Conservation (phyloP, 208 protist genomes). For the Tritrichomonas musculus region DNA sequence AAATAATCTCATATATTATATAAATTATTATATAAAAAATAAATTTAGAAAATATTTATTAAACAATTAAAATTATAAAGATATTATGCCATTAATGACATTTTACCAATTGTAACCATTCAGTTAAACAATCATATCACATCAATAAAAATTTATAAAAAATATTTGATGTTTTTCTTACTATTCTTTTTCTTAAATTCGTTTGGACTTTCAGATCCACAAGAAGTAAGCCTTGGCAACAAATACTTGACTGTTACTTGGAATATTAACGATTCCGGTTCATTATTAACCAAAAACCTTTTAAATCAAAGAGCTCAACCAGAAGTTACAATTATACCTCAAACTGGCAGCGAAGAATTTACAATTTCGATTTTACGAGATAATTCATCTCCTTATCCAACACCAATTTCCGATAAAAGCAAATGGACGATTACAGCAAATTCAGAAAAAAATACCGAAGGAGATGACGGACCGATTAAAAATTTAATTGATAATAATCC, state of each 20-base stretch:
- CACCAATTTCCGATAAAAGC: not conserved
- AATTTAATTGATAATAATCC: constrained; percentile 4
- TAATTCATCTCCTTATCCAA: not conserved
- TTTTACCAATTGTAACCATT: too few species aligned
- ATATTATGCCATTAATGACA: too few species aligned
- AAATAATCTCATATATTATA: too few species aligned
- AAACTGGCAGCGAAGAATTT: not conserved
- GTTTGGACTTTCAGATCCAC: too few species aligned
- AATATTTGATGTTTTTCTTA: too few species aligned
- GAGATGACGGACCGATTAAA: not conserved
- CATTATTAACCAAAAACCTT: not conserved
- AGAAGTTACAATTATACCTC: not conserved
- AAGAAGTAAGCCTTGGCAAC: not conserved
- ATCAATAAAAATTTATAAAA: too few species aligned
- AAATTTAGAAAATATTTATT: too few species aligned
- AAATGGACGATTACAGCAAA: not conserved
- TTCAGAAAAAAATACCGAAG: not conserved
- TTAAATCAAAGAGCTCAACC: not conserved
- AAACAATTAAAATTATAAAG: too few species aligned
- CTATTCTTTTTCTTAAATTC: too few species aligned
- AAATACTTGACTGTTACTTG: not conserved
- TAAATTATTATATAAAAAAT: too few species aligned
- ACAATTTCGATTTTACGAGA: not conserved
- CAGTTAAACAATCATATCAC: too few species aligned
- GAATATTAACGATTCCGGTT: not conserved